A percentile compares a stretch with the other conserved stretches of the same genome.
Evolutionary conservation across 768 basidiomycete genomes (phyloP).

Genomic region (Naganishia antarctica): DNA sequence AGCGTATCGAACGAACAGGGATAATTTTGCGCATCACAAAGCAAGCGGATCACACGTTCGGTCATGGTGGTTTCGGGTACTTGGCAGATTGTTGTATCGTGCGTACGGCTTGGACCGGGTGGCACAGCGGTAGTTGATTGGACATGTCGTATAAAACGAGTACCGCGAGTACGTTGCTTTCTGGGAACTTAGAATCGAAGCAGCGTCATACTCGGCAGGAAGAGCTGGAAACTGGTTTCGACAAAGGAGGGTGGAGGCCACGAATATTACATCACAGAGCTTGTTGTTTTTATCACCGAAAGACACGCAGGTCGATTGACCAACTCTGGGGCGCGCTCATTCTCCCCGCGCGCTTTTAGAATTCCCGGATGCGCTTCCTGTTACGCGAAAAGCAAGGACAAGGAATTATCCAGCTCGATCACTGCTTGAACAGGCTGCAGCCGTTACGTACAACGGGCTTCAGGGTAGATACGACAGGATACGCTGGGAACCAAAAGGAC

Average conservation of each 20-base stretch:
- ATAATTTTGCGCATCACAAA: conserved; percentile 30
- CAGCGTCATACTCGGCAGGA: not conserved
- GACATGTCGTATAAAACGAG: no score
- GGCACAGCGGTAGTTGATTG: no score
- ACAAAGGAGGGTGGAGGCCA: no score
- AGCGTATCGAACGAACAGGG: conserved; percentile 23
- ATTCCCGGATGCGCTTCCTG: not conserved
- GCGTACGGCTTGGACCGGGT: no score
- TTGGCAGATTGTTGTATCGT: not conserved
- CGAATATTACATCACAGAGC: no score
- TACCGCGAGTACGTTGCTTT: no score
- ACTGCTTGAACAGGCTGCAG: not conserved
- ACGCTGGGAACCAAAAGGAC: not conserved
- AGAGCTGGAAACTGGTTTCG: not conserved
- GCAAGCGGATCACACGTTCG: conserved; percentile 27
- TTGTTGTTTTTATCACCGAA: no score
- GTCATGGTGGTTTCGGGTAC: not conserved
- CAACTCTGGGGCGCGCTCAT: not conserved
- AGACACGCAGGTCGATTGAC: not conserved
- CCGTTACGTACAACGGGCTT: no score
- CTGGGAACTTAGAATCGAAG: not conserved
- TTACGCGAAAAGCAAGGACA: conserved; percentile 8
- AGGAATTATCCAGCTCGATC: not conserved
- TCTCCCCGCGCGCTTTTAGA: not conserved
- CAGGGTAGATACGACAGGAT: no score